Conservation (phyloP, 495 filamentous ascomycete species). For the Talaromyces borbonicus region DNA sequence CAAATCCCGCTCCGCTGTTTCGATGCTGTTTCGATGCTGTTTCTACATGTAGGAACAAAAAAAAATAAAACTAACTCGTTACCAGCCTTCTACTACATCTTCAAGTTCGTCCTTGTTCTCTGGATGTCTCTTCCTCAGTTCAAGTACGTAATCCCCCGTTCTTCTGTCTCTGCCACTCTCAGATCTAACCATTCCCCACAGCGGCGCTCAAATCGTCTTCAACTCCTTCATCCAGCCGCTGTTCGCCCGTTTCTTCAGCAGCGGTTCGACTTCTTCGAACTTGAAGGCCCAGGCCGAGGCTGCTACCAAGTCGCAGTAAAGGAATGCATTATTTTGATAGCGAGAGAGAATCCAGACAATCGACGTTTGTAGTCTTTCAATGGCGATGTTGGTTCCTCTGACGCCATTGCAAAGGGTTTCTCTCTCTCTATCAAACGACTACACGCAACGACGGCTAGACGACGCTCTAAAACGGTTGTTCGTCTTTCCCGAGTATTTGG, state of each 20-base stretch:
- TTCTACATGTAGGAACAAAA: too few species aligned
- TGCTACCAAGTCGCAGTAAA: constrained; percentile 44
- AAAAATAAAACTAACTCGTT: constrained; percentile 4
- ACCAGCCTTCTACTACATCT: constrained; percentile 94
- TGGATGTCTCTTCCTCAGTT: constrained; percentile 96
- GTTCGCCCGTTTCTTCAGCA: constrained; percentile 80
- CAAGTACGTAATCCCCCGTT: constrained; percentile 48
- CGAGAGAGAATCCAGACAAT: constrained; percentile 3
- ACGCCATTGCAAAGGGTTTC: too few species aligned
- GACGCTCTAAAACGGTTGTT: too few species aligned
- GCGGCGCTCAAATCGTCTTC: constrained; percentile 94
- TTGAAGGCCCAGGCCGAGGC: constrained; percentile 85
- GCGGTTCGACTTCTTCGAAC: constrained; percentile 70
- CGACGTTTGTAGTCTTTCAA: too few species aligned
- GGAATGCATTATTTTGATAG: constrained; percentile 1
- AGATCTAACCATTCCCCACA: constrained; percentile 32
- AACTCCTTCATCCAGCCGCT: constrained; percentile 87
- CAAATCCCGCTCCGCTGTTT: neutral
- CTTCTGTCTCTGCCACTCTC: neutral
- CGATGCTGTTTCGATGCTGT: too few species aligned
- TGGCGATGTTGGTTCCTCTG: too few species aligned
- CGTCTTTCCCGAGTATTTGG: too few species aligned
- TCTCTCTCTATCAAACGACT: too few species aligned
- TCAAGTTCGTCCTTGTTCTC: constrained; percentile 94
- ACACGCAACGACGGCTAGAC: too few species aligned